Evolutionary conservation across 2,329 filamentous ascomycete genomes (phyloP), one percentile per base, ranked within the genome.

Genomic region (Alternaria gaisen): DNA sequence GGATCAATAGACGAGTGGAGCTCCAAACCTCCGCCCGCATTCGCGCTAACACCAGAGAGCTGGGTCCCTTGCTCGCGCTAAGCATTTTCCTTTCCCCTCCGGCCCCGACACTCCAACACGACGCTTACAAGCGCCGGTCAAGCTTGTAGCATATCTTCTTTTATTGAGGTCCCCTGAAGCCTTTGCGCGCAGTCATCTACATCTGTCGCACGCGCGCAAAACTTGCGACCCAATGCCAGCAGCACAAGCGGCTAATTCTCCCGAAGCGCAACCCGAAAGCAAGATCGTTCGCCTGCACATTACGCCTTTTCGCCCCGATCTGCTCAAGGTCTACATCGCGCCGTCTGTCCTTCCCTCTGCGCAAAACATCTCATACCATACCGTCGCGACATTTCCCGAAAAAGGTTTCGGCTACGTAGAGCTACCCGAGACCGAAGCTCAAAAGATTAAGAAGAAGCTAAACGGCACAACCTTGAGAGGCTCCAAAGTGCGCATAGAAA

Each of bases 361-460:
- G 20, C 88, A 88, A 63, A 92, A 93, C 75, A 87, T 97, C 53
- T 97, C 94, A n/a, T 97, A 90, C 80, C 94, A 98, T 79, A 83
- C 84, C 5, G 81, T 97, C 67, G 87, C 93, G 74, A 94, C 94
- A 0, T 97, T 97, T 65, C 94, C 94, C 14, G 95, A 99, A 67
- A 91, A 88, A 75, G 90, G 87, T 54, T 99, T 93, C 87, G 95
- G 94, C 57, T 99, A 91, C 80, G 84, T 98, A 61, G 93, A 96
- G 47, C 81, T 99, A 38, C 94, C 94, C 0, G 80, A 77, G 3
- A 87, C 88, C 79, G 93, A 97, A 67, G 95, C 94, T 10, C 91
- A 94, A n/a, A 97, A 93, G 79, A 80, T 98, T 55, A 93, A 90
- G 81, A 94, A 91, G 81, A 98, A 95, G 81, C 85, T 98, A 51